Base-by-base conservation (phyloP, 2,329 filamentous ascomycete genomes). In the Sporothrix mexicana region DNA sequence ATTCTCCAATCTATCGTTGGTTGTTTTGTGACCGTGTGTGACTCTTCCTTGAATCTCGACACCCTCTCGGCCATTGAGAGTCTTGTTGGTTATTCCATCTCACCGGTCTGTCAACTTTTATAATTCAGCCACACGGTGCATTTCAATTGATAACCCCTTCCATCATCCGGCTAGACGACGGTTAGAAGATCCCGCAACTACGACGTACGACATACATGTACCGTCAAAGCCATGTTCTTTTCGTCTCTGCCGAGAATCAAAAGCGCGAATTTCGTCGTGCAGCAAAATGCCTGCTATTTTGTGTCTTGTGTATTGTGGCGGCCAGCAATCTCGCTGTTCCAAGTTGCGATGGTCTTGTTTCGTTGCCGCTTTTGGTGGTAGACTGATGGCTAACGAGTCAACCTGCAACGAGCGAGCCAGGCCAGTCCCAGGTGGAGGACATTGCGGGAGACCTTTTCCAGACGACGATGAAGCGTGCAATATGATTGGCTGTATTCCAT, bases 361-460 rank as follows among this genome's bases (percentile, higher is more conserved):
- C 30, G 45, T 45, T 53, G 25, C 57, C 57, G 23, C 8, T 57
- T 57, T 23, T 49, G 20, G 36, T 13, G 8, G n/a, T 64, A 45
- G 59, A 6, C 1, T 41, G 17, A 3, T 15, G 5, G 41, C 59
- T 23, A 45, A 64, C 59, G 59, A 64, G 59, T 45, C 36, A 64
- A 23, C 20, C 10, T 20, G 30, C 17, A 20, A 7, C 9, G 13
- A 62, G 36, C 30, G 30, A 36, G 30, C 30, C 30, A 55, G 51
- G 51, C 20, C 20, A n/a, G 25, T 2, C 15, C 15, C 15, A 15
- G 12, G 1, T 36, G 20, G 20, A 55, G 13, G 4, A 2, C 2
- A 4, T 53, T 36, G n/a, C 66, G 71, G 62, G 23, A 72, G 45
- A 53, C 64, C 45, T 68, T 68, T 68, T 68, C 64, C 64, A 68